phyloP scores from a whole-genome alignment of 371 early-diverging fungal species.

The Mucor saturninus region DNA sequence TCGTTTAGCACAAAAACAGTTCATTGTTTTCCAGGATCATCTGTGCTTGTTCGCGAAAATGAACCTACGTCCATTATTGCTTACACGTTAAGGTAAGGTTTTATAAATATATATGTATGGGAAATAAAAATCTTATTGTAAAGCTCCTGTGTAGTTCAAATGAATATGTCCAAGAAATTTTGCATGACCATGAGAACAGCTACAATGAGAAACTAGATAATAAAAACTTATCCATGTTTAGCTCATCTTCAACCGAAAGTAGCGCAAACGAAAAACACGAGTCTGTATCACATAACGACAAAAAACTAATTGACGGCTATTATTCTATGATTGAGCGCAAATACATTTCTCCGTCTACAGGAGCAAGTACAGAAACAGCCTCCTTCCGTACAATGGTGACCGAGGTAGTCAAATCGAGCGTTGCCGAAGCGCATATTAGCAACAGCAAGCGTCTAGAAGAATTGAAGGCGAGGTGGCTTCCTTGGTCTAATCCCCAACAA shows the following conservation, averaged over 20 bases:
- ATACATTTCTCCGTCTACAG: conserved; percentile 37
- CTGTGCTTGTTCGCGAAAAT: conserved; percentile 85
- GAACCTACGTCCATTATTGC: conserved; percentile 94
- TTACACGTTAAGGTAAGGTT: conserved; percentile 60
- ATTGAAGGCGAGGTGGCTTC: conserved; percentile 11
- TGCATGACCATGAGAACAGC: not conserved
- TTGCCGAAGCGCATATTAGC: conserved; percentile 24
- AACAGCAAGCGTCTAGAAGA: conserved; percentile 18
- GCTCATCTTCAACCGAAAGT: not conserved
- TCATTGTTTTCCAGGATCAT: conserved; percentile 84
- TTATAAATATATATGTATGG: not conserved
- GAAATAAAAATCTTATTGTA: too few relatives aligned
- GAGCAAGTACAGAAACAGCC: conserved; percentile 38
- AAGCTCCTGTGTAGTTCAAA: conserved; percentile 16
- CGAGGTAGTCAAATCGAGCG: conserved; percentile 41
- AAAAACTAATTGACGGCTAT: conserved; percentile 34
- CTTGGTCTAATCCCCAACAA: conserved; percentile 20
- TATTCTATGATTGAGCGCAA: conserved; percentile 45
- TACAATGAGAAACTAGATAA: not conserved
- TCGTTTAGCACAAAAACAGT: conserved; percentile 14
- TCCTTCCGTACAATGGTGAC: conserved; percentile 47
- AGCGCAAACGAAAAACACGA: conserved; percentile 1
- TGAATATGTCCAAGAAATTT: conserved; percentile 28
- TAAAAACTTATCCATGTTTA: not conserved
- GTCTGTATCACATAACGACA: not conserved